phyloP scores from a whole-genome alignment of 2,329 filamentous ascomycete species.

The Pleurostoma richardsiae region DNA sequence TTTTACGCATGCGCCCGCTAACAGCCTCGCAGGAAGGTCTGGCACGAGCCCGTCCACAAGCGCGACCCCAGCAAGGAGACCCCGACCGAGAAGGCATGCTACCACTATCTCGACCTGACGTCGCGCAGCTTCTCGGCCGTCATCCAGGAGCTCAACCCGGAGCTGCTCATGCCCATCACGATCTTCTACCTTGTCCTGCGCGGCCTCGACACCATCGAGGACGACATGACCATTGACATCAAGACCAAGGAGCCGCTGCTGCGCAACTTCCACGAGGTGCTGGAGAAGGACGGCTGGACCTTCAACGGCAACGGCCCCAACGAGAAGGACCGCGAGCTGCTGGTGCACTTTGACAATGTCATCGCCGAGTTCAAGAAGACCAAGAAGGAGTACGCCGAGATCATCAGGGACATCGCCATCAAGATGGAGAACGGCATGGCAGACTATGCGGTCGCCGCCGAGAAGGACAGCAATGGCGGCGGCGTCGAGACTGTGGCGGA shows the following conservation, averaged over 20 bases:
- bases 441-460: conserved; percentile 82
- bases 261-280: conserved; percentile 71
- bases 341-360: conserved; percentile 88
- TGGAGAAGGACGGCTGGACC: conserved; percentile 85
- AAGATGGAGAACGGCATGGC: conserved; percentile 99
- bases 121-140: conserved; percentile 91
- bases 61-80: conserved; percentile 74
- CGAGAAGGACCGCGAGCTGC: conserved; percentile 89
- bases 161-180: conserved; percentile 79
- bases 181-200: conserved; percentile 92
- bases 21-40: conserved; percentile 68
- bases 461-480: conserved; percentile 67
- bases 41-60: conserved; percentile 90
- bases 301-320: conserved; percentile 80
- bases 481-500: conserved; percentile 79
- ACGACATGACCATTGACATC: conserved; percentile 89
- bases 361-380: conserved; percentile 82
- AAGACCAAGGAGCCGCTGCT: conserved; percentile 81
- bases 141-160: conserved; percentile 92
- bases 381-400: conserved; percentile 75
- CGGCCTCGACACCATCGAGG: conserved; percentile 95
- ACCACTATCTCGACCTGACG: conserved; percentile 78
- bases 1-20: conserved; percentile 6
- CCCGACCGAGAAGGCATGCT: conserved; percentile 72
- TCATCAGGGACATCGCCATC: conserved; percentile 87